Base-by-base conservation (phyloP, 192 early-diverging fungal species). In the Dissophora globulifera region DNA sequence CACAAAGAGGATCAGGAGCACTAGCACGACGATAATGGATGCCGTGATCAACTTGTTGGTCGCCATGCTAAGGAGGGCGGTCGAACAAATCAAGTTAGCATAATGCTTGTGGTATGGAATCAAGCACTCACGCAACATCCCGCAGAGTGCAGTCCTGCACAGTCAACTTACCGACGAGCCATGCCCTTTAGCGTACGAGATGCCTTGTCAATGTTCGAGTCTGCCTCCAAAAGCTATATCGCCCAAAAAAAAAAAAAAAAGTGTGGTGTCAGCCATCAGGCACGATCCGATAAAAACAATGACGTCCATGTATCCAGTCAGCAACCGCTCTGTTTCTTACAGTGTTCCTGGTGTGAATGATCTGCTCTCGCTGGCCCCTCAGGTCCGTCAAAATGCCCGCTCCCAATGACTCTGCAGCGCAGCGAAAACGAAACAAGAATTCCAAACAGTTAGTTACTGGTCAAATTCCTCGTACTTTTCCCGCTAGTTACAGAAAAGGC, bases 361-460 rank as follows among this genome's bases (percentile, higher is more conserved):
- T 95, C 57, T 96, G 94, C 74, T 99, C 94, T 32, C 97, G 69
- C 78, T 99, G 97, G 27, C 90, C 83, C 54, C 93, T 85, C 67
- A 98, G 69, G 58, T 90, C 90, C 15, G 88, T 86, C 53, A 99
- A 80, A 19, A 96, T 96, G 31, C 84, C 87, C 30, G 93, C 92
- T 4, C 95, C 97, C 27, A 95, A 82, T 10, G 83, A 66, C 81
- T 99, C 97, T 82, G 43, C 48, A 16, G 46, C n/a, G n/a, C n/a
- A n/a, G n/a, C n/a, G n/a, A n/a, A n/a, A n/a, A n/a, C n/a, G n/a
- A n/a, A n/a, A n/a, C n/a, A n/a, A n/a, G n/a, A n/a, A n/a, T n/a
- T n/a, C n/a, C n/a, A n/a, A n/a, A n/a, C n/a, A n/a, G n/a, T n/a
- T n/a, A n/a, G n/a, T n/a, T n/a, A n/a, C n/a, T n/a, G n/a, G n/a